These are phyloP conservation scores for Mimosa pudica DNA, from an alignment of 306 rosid genomes.

Conservation along the genomic window DNA sequence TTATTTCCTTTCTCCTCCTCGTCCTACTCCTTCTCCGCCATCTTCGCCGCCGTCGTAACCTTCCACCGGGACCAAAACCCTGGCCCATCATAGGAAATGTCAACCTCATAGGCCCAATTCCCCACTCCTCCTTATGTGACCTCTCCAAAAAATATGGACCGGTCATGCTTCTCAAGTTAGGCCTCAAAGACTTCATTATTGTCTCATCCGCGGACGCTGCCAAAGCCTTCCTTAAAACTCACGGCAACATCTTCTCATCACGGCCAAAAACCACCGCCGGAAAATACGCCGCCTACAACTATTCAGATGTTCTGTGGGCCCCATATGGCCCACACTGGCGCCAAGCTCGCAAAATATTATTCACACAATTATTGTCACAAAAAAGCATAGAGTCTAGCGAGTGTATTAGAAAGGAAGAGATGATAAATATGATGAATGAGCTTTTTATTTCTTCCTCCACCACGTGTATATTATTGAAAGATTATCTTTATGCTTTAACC, in stretches of 20 bases:
- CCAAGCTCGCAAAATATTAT: constrained; percentile 52
- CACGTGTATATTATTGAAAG: constrained; percentile 26
- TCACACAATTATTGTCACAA: constrained; percentile 49
- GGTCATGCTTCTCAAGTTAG: constrained; percentile 49
- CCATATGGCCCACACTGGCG: not conserved
- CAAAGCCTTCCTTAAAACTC: constrained; percentile 49
- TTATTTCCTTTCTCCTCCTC: constrained; percentile 35
- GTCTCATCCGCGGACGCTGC: constrained; percentile 57
- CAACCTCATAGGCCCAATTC: constrained; percentile 50
- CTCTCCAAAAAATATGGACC: constrained; percentile 57
- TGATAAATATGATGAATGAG: constrained; percentile 25
- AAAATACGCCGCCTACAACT: not conserved
- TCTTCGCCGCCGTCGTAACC: constrained; percentile 39
- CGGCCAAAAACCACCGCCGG: constrained; percentile 57
- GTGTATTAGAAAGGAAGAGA: constrained; percentile 53
- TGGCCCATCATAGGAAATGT: not conserved
- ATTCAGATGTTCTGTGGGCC: not conserved
- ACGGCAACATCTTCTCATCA: constrained; percentile 39
- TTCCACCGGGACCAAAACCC: constrained; percentile 60
- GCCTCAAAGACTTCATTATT: constrained; percentile 46
- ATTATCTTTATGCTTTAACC: constrained; percentile 44
- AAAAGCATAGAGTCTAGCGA: constrained; percentile 52
- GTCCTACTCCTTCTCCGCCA: not conserved
- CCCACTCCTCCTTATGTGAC: constrained; percentile 49
- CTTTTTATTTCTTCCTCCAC: constrained; percentile 24